Evolutionary conservation across 306 rosid species (phyloP).

Genomic region (Fagus sylvatica): DNA sequence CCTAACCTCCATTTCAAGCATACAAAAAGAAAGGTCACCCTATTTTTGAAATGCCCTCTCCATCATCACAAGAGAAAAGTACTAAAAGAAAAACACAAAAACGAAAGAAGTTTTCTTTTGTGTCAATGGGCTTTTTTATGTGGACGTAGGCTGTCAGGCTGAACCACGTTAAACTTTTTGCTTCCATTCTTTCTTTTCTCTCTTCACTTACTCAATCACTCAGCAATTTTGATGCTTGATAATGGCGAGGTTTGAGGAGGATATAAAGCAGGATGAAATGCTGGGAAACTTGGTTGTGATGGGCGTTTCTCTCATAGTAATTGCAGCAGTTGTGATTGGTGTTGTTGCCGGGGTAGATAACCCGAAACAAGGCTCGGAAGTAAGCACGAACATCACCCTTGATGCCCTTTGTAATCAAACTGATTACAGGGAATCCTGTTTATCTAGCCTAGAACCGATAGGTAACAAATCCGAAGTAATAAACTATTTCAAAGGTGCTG

Average conservation of each 20-base stretch:
- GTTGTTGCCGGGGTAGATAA: neutral
- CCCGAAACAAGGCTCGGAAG: neutral
- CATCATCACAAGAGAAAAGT: neutral
- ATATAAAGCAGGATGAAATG: neutral
- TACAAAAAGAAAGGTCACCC: neutral
- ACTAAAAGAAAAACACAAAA: neutral
- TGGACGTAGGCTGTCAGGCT: no score
- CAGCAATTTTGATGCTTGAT: neutral
- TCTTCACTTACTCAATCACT: no score
- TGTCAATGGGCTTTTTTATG: no score
- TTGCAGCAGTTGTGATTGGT: conserved; percentile 15
- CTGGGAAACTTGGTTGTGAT: conserved; percentile 24
- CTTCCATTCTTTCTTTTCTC: neutral
- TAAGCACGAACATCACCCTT: neutral
- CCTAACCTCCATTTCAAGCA: neutral
- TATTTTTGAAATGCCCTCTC: neutral
- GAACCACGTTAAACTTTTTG: neutral
- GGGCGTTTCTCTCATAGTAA: conserved; percentile 16
- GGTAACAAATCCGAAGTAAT: neutral
- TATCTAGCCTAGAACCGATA: neutral
- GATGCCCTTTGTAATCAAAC: neutral
- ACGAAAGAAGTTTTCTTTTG: no score
- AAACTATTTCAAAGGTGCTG: conserved; percentile 6
- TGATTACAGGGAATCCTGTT: neutral
- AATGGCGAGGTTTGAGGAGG: neutral